These are phyloP conservation scores for Lactifluus echinatus DNA, from an alignment of 768 basidiomycete species.

Conservation along the genomic window DNA sequence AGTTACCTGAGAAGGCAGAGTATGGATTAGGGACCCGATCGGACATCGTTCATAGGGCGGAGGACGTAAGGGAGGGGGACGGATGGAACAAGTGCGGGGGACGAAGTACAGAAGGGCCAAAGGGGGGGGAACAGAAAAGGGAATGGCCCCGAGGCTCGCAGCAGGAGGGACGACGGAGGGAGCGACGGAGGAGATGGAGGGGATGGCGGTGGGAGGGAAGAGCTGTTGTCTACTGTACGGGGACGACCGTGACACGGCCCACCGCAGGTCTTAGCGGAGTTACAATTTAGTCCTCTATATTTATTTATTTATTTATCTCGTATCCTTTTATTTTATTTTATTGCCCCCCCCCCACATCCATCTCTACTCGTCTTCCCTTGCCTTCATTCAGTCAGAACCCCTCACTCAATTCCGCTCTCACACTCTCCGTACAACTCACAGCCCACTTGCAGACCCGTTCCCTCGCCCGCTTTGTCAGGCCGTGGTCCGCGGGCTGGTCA, in stretches of 20 bases:
- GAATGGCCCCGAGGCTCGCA: slow-evolving; percentile 2
- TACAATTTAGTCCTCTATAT: slow-evolving; percentile 10
- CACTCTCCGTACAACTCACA: not conserved
- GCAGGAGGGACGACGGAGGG: slow-evolving; percentile 14
- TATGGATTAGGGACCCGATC: slow-evolving; percentile 20
- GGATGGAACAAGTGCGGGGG: slow-evolving; percentile 3
- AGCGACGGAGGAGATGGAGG: slow-evolving; percentile 17
- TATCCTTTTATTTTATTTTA: not conserved
- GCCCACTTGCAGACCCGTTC: not conserved
- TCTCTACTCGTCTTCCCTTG: not conserved
- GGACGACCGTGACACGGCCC: slow-evolving; percentile 16
- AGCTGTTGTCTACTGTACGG: slow-evolving; percentile 17
- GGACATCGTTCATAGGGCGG: slow-evolving; percentile 21
- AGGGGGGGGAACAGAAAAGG: not conserved
- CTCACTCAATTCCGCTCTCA: not conserved
- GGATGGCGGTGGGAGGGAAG: slow-evolving; percentile 23
- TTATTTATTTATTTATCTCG: slow-evolving; percentile 7
- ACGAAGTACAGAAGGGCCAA: not conserved
- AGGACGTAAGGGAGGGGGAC: slow-evolving; percentile 11
- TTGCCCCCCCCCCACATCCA: not conserved
- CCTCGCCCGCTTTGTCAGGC: not conserved
- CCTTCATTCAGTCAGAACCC: not conserved
- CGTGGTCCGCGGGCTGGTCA: slow-evolving; percentile 9
- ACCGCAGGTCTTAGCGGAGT: slow-evolving; percentile 17
- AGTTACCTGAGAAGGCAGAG: slow-evolving; percentile 13